These are phyloP conservation scores for Stenocarpella maydis DNA, from an alignment of 2,329 filamentous ascomycete species.

Conservation along the genomic window DNA sequence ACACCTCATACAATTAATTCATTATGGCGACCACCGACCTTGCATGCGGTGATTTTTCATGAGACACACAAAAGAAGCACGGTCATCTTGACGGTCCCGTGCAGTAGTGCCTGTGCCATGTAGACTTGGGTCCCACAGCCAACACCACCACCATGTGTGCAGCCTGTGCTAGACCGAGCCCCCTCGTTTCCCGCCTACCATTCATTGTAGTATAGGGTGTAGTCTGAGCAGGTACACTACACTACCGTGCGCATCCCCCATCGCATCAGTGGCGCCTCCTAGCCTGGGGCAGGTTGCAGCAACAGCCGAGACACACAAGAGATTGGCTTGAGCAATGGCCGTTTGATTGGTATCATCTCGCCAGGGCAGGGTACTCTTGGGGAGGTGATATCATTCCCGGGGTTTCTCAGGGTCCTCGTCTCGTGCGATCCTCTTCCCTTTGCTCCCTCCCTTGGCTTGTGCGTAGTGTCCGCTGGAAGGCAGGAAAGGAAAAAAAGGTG, in stretches of 20 bases:
- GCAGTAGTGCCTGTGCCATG: slow-evolving; percentile 20
- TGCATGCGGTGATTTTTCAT: not conserved
- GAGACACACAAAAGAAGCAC: slow-evolving; percentile 13
- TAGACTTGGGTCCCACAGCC: not conserved
- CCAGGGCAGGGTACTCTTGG: not conserved
- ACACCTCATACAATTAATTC: too few species aligned
- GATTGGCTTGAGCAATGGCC: slow-evolving; percentile 24
- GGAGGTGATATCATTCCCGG: not conserved
- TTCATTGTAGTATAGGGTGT: not conserved
- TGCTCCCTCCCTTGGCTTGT: slow-evolving; percentile 15
- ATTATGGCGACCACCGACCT: too few species aligned
- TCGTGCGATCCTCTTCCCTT: too few species aligned
- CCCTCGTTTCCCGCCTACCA: not conserved
- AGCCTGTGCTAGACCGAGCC: not conserved
- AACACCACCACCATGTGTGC: not conserved
- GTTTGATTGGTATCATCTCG: slow-evolving; percentile 15
- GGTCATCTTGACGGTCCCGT: slow-evolving; percentile 12
- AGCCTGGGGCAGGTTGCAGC: not conserved
- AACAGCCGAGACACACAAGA: slow-evolving; percentile 20
- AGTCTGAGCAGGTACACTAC: too few species aligned
- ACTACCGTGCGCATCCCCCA: not conserved
- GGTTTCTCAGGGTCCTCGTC: not conserved
- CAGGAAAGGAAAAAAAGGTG: too few species aligned
- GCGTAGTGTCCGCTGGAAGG: not conserved
- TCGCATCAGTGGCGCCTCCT: slow-evolving; percentile 19